phyloP scores from a whole-genome alignment of 805 yeast genomes.

The Kazachstania psychrophila region DNA sequence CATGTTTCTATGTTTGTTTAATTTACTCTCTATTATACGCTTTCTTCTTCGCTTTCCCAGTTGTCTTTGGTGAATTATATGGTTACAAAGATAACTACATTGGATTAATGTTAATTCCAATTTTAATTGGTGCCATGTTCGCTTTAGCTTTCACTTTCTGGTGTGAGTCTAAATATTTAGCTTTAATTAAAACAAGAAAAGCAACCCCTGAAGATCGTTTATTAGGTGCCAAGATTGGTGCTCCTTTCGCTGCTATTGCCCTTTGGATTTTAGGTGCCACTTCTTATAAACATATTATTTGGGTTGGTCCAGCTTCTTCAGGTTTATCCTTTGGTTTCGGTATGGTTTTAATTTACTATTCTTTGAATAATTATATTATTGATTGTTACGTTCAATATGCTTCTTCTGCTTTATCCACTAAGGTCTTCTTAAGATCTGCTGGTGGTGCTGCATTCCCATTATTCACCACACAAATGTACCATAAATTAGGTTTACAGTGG shows the following conservation, averaged over 20 bases:
- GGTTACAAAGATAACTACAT: conserved; percentile 68
- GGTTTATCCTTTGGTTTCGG: conserved; percentile 78
- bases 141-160: conserved; percentile 70
- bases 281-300: conserved; percentile 55
- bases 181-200: conserved; percentile 41
- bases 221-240: conserved; percentile 72
- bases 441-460: conserved; percentile 85
- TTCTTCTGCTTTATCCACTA: conserved; percentile 73
- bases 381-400: conserved; percentile 81
- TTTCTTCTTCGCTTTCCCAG: conserved; percentile 93
- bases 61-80: conserved; percentile 68
- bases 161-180: conserved; percentile 53
- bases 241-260: conserved; percentile 75
- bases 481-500: conserved; percentile 66
- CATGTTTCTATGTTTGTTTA: conserved; percentile 79
- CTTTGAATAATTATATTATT: conserved; percentile 75
- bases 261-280: conserved; percentile 77
- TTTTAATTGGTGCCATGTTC: conserved; percentile 71
- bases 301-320: conserved; percentile 73
- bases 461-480: conserved; percentile 75
- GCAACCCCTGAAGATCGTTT: conserved; percentile 76
- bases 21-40: conserved; percentile 88
- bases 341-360: conserved; percentile 65
- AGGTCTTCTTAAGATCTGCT: conserved; percentile 69
- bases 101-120: conserved; percentile 86